Conservation (phyloP, 2,329 filamentous ascomycete species). For the Bipolaris sorokiniana region DNA sequence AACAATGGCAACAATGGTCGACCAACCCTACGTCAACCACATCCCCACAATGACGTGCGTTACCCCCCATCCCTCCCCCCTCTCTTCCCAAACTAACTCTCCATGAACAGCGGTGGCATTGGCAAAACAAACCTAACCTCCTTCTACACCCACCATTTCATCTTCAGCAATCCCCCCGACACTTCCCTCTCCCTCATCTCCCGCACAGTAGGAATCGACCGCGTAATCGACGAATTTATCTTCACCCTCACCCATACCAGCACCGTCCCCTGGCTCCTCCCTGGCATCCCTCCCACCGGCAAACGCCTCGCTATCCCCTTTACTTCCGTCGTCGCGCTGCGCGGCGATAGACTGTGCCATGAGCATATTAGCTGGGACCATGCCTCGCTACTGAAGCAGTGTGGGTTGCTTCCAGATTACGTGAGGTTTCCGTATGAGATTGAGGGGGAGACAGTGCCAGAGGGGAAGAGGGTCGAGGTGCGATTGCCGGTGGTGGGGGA, state of each 20-base stretch:
- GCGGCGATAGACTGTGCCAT: slow-evolving; percentile 71
- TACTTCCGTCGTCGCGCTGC: slow-evolving; percentile 69
- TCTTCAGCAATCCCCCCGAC: slow-evolving; percentile 73
- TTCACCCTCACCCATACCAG: slow-evolving; percentile 44
- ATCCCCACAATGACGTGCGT: slow-evolving; percentile 65
- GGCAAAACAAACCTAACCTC: slow-evolving; percentile 66
- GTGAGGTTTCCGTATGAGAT: slow-evolving; percentile 61
- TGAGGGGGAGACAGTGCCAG: slow-evolving; percentile 38
- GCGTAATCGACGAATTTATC: slow-evolving; percentile 58
- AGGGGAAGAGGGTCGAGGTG: slow-evolving; percentile 61
- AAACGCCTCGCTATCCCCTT: slow-evolving; percentile 63
- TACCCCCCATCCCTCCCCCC: background rate
- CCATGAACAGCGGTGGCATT: slow-evolving; percentile 62
- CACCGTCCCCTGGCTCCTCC: slow-evolving; percentile 45
- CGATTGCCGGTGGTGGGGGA: slow-evolving; percentile 65
- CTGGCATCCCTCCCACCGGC: slow-evolving; percentile 42
- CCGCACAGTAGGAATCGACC: slow-evolving; percentile 73
- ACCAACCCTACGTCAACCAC: slow-evolving; percentile 80
- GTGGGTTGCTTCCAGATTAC: slow-evolving; percentile 69
- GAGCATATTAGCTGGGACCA: slow-evolving; percentile 77
- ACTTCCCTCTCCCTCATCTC: slow-evolving; percentile 72
- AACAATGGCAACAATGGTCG: slow-evolving; percentile 83
- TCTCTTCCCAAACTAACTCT: background rate
- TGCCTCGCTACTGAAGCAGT: slow-evolving; percentile 64
- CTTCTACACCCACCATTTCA: slow-evolving; percentile 77